Conservation (phyloP, 805 yeast species). For the Geotrichum ghanense region DNA sequence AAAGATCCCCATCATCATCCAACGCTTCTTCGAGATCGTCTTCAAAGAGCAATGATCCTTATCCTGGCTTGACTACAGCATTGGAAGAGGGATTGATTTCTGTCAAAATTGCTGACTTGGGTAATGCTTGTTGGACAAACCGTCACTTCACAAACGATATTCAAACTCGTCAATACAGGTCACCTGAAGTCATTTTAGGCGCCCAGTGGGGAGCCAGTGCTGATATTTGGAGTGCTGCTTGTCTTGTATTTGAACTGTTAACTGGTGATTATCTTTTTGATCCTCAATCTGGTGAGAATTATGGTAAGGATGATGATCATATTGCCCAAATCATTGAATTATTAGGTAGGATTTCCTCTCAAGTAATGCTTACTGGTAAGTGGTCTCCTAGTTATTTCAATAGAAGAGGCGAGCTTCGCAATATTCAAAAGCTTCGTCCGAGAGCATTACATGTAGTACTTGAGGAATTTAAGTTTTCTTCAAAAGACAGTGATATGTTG, state of each 20-base stretch:
- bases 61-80: constrained; percentile 12
- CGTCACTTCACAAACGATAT: constrained; percentile 80
- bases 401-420: constrained; percentile 55
- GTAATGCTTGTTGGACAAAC: constrained; percentile 78
- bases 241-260: constrained; percentile 77
- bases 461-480: constrained; percentile 64
- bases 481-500: constrained; percentile 58
- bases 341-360: constrained; percentile 55
- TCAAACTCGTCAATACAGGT: constrained; percentile 84
- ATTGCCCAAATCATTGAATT: constrained; percentile 89
- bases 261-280: constrained; percentile 95
- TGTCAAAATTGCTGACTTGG: constrained; percentile 86
- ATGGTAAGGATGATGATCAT: constrained; percentile 89
- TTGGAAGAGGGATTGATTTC: constrained; percentile 42
- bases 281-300: constrained; percentile 50
- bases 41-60: constrained; percentile 4
- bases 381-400: constrained; percentile 54
- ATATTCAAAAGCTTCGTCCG: constrained; percentile 71
- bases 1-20: constrained; percentile 1
- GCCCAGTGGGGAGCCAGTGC: constrained; percentile 90
- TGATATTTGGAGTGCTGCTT: constrained; percentile 94
- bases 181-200: constrained; percentile 79
- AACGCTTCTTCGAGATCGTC: constrained; percentile 11
- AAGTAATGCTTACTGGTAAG: constrained; percentile 46
- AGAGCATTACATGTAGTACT: constrained; percentile 83